Evolutionary conservation across 2,329 filamentous ascomycete species (phyloP), one percentile per base, ranked within the genome.

Genomic region (Aspergillus persii): DNA sequence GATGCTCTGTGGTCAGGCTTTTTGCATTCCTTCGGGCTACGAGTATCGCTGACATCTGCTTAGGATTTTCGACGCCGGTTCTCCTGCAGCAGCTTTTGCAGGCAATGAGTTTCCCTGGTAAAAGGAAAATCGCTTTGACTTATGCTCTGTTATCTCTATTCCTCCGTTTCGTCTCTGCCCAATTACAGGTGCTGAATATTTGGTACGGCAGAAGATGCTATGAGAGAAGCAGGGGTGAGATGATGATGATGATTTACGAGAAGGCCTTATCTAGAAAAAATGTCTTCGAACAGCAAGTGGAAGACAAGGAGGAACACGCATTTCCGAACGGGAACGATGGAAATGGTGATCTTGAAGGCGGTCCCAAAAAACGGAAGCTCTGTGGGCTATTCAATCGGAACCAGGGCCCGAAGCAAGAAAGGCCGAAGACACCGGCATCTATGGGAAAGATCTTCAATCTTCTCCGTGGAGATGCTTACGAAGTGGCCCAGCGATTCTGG

Each of bases 401-500:
- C 59, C 67, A 67, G 47, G 65, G 64, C 41, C 63, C 63, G 58
- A 71, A 58, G 53, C 70, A 62, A 36, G 62, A 69, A 49, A 72
- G 73, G 57, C 61, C 60, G 29, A 82, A 83, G 57, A 78, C 84
- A 57, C 84, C 89, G 2, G 91, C 92, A 0, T 92, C 90, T 0
- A 94, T 93, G 76, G 92, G 92, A 7, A 96, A 96, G 70, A 95
- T 96, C 54, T 83, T 96, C 61, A 96, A 96, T 67, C 76, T 96
- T 2, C 90, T 96, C 80, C 87, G 91, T 41, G 82, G 82, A 6
- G 76, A 76, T 61, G 74, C 73, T 8, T 75, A 77, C 41, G 72
- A 76, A 58, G 73, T 75, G 6, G 73, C 72, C 15, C 74, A 75
- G 60, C 64, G 90, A 48, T 95, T 96, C 67, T 96, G 92, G 92